Percentiles rank a stretch among this genome's conserved stretches.
These are phyloP conservation scores for Yamadazyma olivae DNA, from an alignment of 805 yeast species.

Conservation along the genomic window DNA sequence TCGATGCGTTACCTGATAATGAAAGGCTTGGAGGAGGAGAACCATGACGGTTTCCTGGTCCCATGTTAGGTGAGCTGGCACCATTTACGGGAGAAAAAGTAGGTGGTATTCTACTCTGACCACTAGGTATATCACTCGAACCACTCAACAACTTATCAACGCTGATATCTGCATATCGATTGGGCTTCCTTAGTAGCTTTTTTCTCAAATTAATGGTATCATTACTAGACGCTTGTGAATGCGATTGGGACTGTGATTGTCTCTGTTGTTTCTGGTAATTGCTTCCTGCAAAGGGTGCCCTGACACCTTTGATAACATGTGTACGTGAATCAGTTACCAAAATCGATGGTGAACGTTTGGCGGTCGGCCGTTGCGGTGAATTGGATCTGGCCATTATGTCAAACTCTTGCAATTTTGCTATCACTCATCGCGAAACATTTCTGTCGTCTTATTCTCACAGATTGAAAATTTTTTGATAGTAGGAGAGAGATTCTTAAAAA, in stretches of 20 bases:
- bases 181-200: conserved; percentile 24
- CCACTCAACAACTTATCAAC: conserved; percentile 76
- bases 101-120: conserved; percentile 48
- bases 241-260: conserved; percentile 11
- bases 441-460: no score
- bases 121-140: conserved; percentile 86
- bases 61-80: conserved; percentile 11
- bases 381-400: no score
- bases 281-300: conserved; percentile 82
- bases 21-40: conserved; percentile 18
- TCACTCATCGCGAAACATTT: not conserved
- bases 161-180: conserved; percentile 71
- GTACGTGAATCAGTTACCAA: conserved; percentile 86
- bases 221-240: not conserved
- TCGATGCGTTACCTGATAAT: conserved; percentile 11
- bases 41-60: conserved; percentile 1
- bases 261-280: conserved; percentile 38
- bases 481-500: no score
- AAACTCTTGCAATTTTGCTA: not conserved
- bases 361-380: conserved; percentile 43
- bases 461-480: not conserved
- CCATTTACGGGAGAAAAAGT: conserved; percentile 3
- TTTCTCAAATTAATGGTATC: conserved; percentile 18
- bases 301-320: conserved; percentile 43
- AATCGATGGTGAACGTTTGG: conserved; percentile 89